Base-by-base conservation (phyloP, 371 early-diverging fungal genomes). In the Apophysomyces variabilis region DNA sequence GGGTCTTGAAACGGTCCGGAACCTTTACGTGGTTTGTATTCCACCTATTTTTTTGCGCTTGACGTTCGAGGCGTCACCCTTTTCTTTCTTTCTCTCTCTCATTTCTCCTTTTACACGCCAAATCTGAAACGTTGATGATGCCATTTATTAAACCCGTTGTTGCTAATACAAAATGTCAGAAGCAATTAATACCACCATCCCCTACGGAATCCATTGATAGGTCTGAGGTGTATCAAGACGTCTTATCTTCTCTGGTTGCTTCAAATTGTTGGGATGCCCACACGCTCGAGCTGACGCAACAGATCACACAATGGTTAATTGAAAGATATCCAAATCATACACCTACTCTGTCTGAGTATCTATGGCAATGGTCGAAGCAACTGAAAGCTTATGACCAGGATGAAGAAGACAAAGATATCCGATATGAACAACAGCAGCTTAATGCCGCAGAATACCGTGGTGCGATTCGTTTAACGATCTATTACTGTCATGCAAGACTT, bases 391-490 rank as follows among this genome's bases (percentile, higher is more conserved):
- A 50, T 21, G 54, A 50, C 54, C 21, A 50, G 7, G 21, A 9
- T 18, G 5, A 5, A 26, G 21, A 50, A 21, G 54, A 50, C 21
- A 50, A 50, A 21, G 7, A 21, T 26, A 21, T 21, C 16, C 32
- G 32, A 26, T 26, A 26, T 26, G 32, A 26, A 21, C 21, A 7
- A 16, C 18, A 7, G 18, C 47, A 26, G 32, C 32, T 32, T 26
- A 45, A 38, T 18, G 45, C 43, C 11, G 57, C 57, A 11, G 61
- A 62, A 14, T 77, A 77, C 54, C 67, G 74, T 5, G 65, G 78
- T 37, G 77, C 82, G 1, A 76, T 76, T 46, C 71, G 82, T 39
- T 75, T 75, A 54, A 71, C 74, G 7, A 76, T 81, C 44, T 78
- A 81, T 44, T 63, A 76, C 46, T 78, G 77, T 13, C 82, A 77